Conservation (phyloP, 164 flowering plant genomes). For the Liriodendron chinense region DNA sequence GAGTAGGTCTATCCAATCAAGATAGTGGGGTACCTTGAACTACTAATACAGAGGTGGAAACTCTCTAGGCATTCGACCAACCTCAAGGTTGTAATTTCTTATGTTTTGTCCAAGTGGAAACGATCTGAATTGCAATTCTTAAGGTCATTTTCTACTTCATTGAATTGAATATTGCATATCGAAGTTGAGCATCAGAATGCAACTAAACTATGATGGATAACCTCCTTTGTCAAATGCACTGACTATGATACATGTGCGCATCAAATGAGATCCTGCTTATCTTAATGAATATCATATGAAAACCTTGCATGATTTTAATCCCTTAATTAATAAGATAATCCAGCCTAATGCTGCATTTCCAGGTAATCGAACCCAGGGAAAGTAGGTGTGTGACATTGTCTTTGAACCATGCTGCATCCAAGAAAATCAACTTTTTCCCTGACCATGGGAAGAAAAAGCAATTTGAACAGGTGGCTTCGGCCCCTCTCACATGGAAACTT, state of each 20-base stretch:
- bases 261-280: background rate
- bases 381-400: slow-evolving; percentile 41
- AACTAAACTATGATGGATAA: background rate
- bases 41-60: no score
- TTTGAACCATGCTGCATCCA: slow-evolving; percentile 22
- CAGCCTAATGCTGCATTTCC: slow-evolving; percentile 14
- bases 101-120: no score
- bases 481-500: slow-evolving; percentile 47
- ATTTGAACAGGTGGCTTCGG: slow-evolving; percentile 7
- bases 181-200: background rate
- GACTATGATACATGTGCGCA: background rate
- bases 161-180: no score
- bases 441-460: slow-evolving; percentile 7
- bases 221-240: no score
- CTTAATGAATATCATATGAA: no score
- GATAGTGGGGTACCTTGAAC: no score
- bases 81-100: no score
- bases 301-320: background rate
- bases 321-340: background rate
- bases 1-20: no score
- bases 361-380: slow-evolving; percentile 55
- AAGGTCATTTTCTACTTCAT: no score
- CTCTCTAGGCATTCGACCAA: no score
- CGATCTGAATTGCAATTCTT: no score
- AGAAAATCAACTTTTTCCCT: slow-evolving; percentile 1